phyloP scores from a whole-genome alignment of 179 eudicot species.

The Gypsophila paniculata region DNA sequence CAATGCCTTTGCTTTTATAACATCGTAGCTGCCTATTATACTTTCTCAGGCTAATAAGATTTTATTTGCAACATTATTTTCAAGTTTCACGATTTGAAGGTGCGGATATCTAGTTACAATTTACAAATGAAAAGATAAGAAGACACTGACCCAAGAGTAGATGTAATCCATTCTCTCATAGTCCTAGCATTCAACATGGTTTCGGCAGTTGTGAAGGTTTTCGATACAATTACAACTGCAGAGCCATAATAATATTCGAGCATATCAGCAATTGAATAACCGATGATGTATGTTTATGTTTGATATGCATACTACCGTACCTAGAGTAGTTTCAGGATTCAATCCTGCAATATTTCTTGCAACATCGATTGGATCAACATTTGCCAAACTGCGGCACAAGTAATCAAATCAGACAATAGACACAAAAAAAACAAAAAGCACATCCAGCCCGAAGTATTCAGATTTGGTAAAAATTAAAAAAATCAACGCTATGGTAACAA shows the following conservation, averaged over 20 bases:
- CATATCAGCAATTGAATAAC: background rate
- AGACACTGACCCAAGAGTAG: slow-evolving; percentile 77
- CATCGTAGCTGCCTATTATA: background rate
- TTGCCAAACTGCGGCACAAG: slow-evolving; percentile 69
- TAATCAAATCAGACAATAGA: slow-evolving; percentile 16
- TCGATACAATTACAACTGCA: slow-evolving; percentile 96
- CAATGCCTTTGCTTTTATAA: background rate
- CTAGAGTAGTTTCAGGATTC: slow-evolving; percentile 97
- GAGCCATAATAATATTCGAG: slow-evolving; percentile 17
- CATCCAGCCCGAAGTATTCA: background rate
- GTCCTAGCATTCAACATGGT: slow-evolving; percentile 99
- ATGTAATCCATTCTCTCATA: slow-evolving; percentile 95
- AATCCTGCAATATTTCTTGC: slow-evolving; percentile 81
- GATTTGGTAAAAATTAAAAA: no score
- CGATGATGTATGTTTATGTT: background rate
- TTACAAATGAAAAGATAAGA: background rate
- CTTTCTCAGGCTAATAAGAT: background rate
- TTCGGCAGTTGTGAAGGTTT: slow-evolving; percentile 98
- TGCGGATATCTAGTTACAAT: background rate
- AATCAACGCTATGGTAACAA: no score
- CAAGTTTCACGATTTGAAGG: background rate
- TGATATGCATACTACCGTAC: slow-evolving; percentile 24
- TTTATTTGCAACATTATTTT: background rate
- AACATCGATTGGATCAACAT: slow-evolving; percentile 95
- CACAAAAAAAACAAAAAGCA: background rate